Conservation (phyloP, 2,329 filamentous ascomycete genomes). For the Fusarium brachygibbosum region DNA sequence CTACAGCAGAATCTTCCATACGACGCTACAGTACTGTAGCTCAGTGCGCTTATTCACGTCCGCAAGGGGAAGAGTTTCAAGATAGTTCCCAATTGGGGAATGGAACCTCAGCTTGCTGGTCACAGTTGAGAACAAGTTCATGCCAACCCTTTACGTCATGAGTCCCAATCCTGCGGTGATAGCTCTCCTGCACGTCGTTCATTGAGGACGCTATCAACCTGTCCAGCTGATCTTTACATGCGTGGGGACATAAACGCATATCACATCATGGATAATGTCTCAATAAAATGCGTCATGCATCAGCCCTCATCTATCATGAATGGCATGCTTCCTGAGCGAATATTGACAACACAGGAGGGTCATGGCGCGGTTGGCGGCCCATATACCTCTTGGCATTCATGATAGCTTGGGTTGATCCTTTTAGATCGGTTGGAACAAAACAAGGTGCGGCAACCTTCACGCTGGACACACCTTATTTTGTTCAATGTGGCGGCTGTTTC, state of each 20-base stretch:
- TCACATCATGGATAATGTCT: slow-evolving; percentile 25
- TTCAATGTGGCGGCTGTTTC: slow-evolving; percentile 20
- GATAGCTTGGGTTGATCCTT: slow-evolving; percentile 28
- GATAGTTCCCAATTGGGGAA: slow-evolving; percentile 37
- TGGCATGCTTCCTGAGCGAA: slow-evolving; percentile 4
- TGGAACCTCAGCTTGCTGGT: slow-evolving; percentile 6
- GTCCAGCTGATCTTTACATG: slow-evolving; percentile 19
- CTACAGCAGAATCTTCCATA: slow-evolving; percentile 17
- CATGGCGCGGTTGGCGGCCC: slow-evolving; percentile 3
- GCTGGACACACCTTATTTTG: slow-evolving; percentile 32
- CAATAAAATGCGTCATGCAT: slow-evolving; percentile 39
- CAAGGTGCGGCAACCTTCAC: slow-evolving; percentile 33
- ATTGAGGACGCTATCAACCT: neutral
- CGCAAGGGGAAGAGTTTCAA: slow-evolving; percentile 20
- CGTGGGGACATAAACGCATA: slow-evolving; percentile 13
- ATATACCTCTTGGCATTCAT: slow-evolving; percentile 27
- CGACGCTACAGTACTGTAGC: slow-evolving; percentile 8
- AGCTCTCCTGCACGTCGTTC: neutral
- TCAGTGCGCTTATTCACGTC: slow-evolving; percentile 22
- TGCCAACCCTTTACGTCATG: slow-evolving; percentile 43
- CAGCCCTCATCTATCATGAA: slow-evolving; percentile 10
- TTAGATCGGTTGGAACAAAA: slow-evolving; percentile 40
- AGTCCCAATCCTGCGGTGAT: slow-evolving; percentile 8
- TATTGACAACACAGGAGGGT: slow-evolving; percentile 20
- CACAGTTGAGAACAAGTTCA: slow-evolving; percentile 16